A percentile compares a stretch with the other conserved stretches of the same genome.
phyloP scores from a whole-genome alignment of 1,284 basidiomycete species.

The Pascua sp. region DNA sequence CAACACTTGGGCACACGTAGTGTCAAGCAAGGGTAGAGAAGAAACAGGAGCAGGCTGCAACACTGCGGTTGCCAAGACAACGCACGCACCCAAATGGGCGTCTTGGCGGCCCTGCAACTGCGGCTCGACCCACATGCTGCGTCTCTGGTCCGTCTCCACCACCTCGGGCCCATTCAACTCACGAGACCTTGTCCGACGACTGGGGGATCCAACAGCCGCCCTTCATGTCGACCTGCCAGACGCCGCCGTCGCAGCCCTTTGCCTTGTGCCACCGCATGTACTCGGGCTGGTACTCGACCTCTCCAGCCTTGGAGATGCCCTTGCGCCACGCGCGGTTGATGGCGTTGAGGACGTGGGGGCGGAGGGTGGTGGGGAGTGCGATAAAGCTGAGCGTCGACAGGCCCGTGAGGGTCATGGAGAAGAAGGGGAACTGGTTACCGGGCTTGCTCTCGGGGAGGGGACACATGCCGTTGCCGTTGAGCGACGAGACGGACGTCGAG shows the following conservation, averaged over 20 bases:
- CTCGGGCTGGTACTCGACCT: slow-evolving; percentile 42
- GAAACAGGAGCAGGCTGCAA: not conserved
- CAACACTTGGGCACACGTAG: too few species aligned
- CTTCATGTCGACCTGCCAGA: slow-evolving; percentile 44
- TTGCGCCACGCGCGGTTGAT: slow-evolving; percentile 36
- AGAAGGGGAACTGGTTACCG: slow-evolving; percentile 34
- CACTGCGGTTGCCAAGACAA: not conserved
- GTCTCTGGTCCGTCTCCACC: not conserved
- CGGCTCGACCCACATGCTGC: too few species aligned
- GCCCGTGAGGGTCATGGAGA: slow-evolving; percentile 39
- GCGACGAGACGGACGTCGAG: slow-evolving; percentile 33
- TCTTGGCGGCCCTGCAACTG: not conserved
- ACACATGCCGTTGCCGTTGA: slow-evolving; percentile 25
- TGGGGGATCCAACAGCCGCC: slow-evolving; percentile 39
- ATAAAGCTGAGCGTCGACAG: slow-evolving; percentile 41
- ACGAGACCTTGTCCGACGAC: slow-evolving; percentile 42
- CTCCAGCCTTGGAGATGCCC: slow-evolving; percentile 28
- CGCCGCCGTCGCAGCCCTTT: slow-evolving; percentile 44
- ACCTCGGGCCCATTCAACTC: not conserved
- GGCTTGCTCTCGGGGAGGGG: slow-evolving; percentile 28
- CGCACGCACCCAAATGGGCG: not conserved
- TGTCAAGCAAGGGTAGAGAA: too few species aligned
- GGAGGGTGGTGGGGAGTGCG: slow-evolving; percentile 32
- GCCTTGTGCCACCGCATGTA: slow-evolving; percentile 40
- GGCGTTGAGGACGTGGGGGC: slow-evolving; percentile 33